Base-by-base conservation (phyloP, 306 rosid species). In the Begonia fuchsioides region DNA sequence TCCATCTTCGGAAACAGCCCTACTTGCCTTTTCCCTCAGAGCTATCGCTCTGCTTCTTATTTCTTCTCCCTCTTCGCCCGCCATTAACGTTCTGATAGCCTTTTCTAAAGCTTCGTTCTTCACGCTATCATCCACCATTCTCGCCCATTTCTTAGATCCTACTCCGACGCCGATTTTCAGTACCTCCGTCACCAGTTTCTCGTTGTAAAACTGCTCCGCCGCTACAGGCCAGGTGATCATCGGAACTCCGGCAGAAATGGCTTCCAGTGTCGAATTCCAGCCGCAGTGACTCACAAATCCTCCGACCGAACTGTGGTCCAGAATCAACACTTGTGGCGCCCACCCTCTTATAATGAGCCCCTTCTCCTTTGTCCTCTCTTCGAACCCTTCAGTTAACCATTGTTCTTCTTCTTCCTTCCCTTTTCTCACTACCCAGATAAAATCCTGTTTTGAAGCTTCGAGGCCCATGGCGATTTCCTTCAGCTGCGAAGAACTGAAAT, bases 271-370 rank as follows among this genome's bases (percentile, higher is more conserved):
- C 0, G 72, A 57, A 13, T 66, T 66, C 77, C 72, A 71, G 5
- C 77, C 72, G 32, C 69, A 71, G 49, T 71, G 72, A 0, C 69
- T 71, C 59, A 71, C 63, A 44, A 71, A 66, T n/a, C 72, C 69
- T 26, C 69, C 76, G 2, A 66, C 38, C 2, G 66, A 55, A 11
- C 38, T 6, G 5, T 71, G 66, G 12, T 54, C 58, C 2, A 71
- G 35, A 16, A 71, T 66, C 54, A 57, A 12, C 53, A 61, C 44
- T 20, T 71, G 76, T 4, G 74, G 70, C 10, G 62, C 78, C 68
- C 78, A 67, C 0, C 70, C 65, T 63, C 62, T 67, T 12, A 67
- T 48, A 1, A 72, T 50, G 13, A 66, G 1, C 19, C 71, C 74
- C 13, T 45, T 74, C 8, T 64, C 71, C 49, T 74, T 39, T 10